A percentile compares a stretch with the other conserved stretches of the same genome.
Evolutionary conservation across 2,329 filamentous ascomycete species (phyloP).

Genomic region (Claviceps capensis): DNA sequence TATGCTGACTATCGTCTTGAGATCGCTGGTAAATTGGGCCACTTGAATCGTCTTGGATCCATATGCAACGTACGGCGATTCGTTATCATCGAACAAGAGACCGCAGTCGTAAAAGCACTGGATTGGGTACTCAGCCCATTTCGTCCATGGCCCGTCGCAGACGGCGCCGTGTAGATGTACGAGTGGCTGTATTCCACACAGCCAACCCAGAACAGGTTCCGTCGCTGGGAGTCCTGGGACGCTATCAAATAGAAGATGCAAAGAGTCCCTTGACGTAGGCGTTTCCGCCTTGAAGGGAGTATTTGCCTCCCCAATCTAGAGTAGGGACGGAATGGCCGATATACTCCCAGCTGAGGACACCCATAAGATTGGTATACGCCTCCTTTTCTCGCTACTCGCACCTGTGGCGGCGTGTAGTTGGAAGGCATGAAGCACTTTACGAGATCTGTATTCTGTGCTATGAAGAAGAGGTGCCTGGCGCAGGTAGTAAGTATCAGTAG

Average conservation of each 20-base stretch:
- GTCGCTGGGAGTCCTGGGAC: not conserved
- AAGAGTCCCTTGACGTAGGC: not conserved
- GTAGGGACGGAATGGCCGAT: not conserved
- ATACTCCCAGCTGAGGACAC: not conserved
- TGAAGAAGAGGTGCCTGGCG: not conserved
- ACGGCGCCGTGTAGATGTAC: not conserved
- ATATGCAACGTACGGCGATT: not conserved
- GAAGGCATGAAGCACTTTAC: not conserved
- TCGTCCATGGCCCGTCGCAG: not conserved
- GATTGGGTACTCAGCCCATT: not conserved
- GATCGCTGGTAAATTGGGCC: not conserved
- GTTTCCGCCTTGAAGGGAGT: not conserved
- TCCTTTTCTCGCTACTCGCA: not conserved
- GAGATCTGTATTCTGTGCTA: not conserved
- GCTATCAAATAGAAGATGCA: not conserved
- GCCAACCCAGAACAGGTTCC: not conserved
- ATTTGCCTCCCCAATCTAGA: not conserved
- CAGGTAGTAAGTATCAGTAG: not conserved
- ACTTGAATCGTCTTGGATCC: not conserved
- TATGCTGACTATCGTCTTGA: not conserved
- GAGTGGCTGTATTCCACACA: slow-evolving; percentile 1
- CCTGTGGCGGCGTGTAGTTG: too few relatives aligned
- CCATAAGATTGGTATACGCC: not conserved
- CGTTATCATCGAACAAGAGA: not conserved
- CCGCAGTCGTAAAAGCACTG: slow-evolving; percentile 1